Evolutionary conservation across 441 rosid genomes (phyloP), one percentile per base, ranked within the genome.

Genomic region (Rhodomyrtus psidioides): DNA sequence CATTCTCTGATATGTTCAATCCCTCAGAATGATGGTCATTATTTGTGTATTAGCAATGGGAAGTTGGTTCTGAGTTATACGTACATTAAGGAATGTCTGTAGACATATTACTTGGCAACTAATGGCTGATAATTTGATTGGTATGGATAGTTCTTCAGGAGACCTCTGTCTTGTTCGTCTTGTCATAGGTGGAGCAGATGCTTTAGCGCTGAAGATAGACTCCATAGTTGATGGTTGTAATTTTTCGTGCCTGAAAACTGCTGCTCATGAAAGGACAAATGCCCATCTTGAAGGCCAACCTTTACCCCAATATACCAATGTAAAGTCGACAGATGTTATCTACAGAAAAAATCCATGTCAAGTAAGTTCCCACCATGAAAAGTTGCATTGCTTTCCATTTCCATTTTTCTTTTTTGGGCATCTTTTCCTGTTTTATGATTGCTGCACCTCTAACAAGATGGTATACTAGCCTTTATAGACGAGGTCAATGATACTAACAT

Each of bases 151-250:
- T 53, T 49, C 42, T 30, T 82, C 16, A 82, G 83, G 56, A 55
- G 54, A 53, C 16, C 79, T 70, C 79, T 46, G 12, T 79, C 34
- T 86, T 13, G 54, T 86, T 82, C 56, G 26, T 26, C 81, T 53
- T 83, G 7, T 81, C 55, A 75, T 84, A 93, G 95, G 93, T 54
- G 91, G 90, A n/a, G 88, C 90, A 89, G 97, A 89, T 88, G 89
- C 90, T 90, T 82, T 90, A 82, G 93, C 89, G 39, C 58, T 93
- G 88, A 93, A 94, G 86, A 74, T 95, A 85, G 92, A 93, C 83
- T 87, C 90, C 79, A 76, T 94, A 74, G 88, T 92, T 15, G 95
- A 94, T 85, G 90, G 90, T 84, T 92, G 92, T 87, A 91, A 86
- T 15, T 93, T 90, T 55, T 62, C 84, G 65, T 85, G 75, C 85